phyloP scores from a whole-genome alignment of 2,329 filamentous ascomycete genomes.

The Xylariaceae sp. region DNA sequence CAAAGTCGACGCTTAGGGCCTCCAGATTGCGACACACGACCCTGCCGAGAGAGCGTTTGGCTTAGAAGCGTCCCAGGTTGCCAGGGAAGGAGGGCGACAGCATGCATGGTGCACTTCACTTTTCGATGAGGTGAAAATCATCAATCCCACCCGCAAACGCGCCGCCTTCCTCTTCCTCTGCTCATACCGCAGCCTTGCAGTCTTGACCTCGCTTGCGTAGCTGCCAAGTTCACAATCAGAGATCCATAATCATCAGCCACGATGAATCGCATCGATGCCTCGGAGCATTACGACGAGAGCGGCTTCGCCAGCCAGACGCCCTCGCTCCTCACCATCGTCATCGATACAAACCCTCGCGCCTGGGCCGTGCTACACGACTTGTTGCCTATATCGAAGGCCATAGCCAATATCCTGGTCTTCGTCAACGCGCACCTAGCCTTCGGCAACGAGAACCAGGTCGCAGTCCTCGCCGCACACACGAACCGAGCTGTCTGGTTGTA shows the following conservation, averaged over 20 bases:
- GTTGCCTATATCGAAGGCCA: slow-evolving; percentile 75
- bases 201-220: too few relatives aligned
- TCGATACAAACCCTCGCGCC: slow-evolving; percentile 95
- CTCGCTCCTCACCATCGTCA: slow-evolving; percentile 82
- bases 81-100: too few relatives aligned
- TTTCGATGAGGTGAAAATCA: too few relatives aligned
- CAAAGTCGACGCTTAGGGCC: too few relatives aligned
- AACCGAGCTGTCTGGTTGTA: slow-evolving; percentile 89
- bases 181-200: too few relatives aligned
- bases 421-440: slow-evolving; percentile 94
- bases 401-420: slow-evolving; percentile 90
- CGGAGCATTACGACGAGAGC: slow-evolving; percentile 56
- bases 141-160: too few relatives aligned
- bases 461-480: slow-evolving; percentile 83
- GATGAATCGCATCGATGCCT: slow-evolving; percentile 56
- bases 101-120: too few relatives aligned
- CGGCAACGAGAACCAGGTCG: slow-evolving; percentile 89
- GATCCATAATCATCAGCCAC: slow-evolving; percentile 16
- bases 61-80: too few relatives aligned
- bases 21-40: too few relatives aligned
- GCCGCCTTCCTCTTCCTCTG: too few relatives aligned
- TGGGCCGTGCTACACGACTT: slow-evolving; percentile 75
- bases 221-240: neutral
- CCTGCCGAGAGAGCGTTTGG: too few relatives aligned
- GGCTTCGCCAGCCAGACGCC: slow-evolving; percentile 55